Percentiles rank a stretch among this genome's conserved stretches.
Evolutionary conservation across 1,284 basidiomycete species (phyloP).

Genomic region (Fomitopsis schrenkii): DNA sequence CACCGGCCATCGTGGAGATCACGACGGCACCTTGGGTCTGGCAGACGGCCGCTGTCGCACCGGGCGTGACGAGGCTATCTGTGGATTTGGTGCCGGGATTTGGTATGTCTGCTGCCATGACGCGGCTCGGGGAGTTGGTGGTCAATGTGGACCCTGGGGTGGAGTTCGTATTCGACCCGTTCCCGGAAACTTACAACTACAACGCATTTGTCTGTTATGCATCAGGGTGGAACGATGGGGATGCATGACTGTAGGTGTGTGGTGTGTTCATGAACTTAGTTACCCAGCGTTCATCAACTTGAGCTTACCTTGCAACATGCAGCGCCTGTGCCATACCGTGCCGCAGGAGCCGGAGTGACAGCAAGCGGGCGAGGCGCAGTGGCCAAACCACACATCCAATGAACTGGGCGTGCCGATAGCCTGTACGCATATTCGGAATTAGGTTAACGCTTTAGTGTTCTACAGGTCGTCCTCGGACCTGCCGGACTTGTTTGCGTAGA

Average conservation of each 20-base stretch:
- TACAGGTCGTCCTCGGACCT: too few species aligned
- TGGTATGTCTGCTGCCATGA: not conserved
- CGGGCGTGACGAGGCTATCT: not conserved
- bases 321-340: too few species aligned
- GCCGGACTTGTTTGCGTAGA: too few species aligned
- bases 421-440: too few species aligned
- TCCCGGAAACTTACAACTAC: not conserved
- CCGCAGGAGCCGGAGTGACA: too few species aligned
- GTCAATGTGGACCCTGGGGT: not conserved
- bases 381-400: too few species aligned
- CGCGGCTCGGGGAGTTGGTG: not conserved
- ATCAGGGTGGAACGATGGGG: not conserved
- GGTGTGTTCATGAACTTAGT: not conserved
- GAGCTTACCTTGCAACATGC: not conserved
- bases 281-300: not conserved
- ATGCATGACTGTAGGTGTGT: not conserved
- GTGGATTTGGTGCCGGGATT: not conserved
- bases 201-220: not conserved
- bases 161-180: not conserved
- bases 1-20: not conserved
- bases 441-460: too few species aligned
- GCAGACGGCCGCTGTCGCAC: not conserved
- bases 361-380: too few species aligned
- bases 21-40: not conserved
- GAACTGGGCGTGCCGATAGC: too few species aligned